Conservation (phyloP, 2,329 filamentous ascomycete species). For the Trichophyton schoenleinii region DNA sequence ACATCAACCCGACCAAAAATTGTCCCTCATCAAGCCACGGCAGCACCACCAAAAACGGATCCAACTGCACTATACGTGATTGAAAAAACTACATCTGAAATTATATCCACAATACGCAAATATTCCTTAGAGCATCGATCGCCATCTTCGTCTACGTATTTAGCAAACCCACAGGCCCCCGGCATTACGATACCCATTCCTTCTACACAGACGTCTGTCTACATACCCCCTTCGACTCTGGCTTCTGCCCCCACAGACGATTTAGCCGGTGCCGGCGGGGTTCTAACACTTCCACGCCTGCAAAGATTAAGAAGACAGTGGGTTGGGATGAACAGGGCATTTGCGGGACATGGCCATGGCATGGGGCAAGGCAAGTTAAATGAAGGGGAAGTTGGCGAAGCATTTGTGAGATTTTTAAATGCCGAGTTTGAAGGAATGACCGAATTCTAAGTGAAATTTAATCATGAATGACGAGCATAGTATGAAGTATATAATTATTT, state of each 20-base stretch:
- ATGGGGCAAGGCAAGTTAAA: slow-evolving; percentile 23
- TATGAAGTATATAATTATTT: background rate
- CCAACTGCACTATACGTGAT: slow-evolving; percentile 32
- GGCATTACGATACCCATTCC: slow-evolving; percentile 28
- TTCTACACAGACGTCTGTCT: slow-evolving; percentile 20
- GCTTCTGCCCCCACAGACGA: slow-evolving; percentile 30
- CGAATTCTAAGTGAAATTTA: background rate
- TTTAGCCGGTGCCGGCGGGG: slow-evolving; percentile 29
- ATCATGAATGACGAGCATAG: background rate
- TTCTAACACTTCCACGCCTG: slow-evolving; percentile 30
- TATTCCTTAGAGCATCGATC: slow-evolving; percentile 30
- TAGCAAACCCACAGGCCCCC: slow-evolving; percentile 1
- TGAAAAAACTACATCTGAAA: slow-evolving; percentile 32
- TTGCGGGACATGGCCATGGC: slow-evolving; percentile 27
- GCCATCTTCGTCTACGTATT: slow-evolving; percentile 18
- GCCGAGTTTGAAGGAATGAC: slow-evolving; percentile 26
- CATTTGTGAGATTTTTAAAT: slow-evolving; percentile 37
- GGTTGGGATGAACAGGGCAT: slow-evolving; percentile 34
- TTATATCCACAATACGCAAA: slow-evolving; percentile 30
- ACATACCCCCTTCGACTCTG: slow-evolving; percentile 28
- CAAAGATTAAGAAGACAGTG: slow-evolving; percentile 36
- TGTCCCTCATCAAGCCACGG: slow-evolving; percentile 31
- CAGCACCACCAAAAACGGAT: slow-evolving; percentile 28
- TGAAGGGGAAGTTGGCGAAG: slow-evolving; percentile 28
- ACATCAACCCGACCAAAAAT: slow-evolving; percentile 13